Conservation (phyloP, 2,329 filamentous ascomycete genomes). For the Neurospora crassa region DNA sequence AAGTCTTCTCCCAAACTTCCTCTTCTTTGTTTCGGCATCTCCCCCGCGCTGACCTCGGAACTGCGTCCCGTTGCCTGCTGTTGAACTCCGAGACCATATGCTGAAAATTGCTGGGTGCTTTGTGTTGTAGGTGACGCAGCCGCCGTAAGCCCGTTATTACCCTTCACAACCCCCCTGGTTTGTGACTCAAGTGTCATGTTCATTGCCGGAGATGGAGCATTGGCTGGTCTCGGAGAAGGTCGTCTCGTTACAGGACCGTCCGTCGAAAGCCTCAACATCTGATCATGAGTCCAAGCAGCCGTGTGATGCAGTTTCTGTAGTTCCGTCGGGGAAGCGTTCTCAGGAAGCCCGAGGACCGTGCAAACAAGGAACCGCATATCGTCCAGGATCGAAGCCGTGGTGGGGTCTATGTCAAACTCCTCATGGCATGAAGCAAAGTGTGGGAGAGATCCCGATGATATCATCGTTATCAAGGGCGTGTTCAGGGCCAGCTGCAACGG, state of each 20-base stretch:
- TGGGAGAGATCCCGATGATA: slow-evolving; percentile 19
- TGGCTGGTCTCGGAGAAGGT: slow-evolving; percentile 1
- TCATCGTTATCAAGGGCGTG: slow-evolving; percentile 34
- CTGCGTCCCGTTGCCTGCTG: neutral
- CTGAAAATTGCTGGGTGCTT: neutral
- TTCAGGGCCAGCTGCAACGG: slow-evolving; percentile 35
- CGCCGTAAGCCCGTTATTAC: neutral
- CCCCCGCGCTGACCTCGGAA: neutral
- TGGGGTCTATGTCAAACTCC: slow-evolving; percentile 33
- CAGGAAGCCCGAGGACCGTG: slow-evolving; percentile 31
- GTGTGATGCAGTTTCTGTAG: slow-evolving; percentile 29
- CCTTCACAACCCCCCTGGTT: neutral
- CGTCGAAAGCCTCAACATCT: slow-evolving; percentile 23
- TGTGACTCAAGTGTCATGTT: neutral
- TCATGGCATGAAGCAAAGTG: slow-evolving; percentile 33
- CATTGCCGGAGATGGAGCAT: slow-evolving; percentile 2
- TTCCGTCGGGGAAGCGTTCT: slow-evolving; percentile 24
- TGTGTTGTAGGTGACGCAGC: slow-evolving; percentile 2
- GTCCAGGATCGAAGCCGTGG: slow-evolving; percentile 40
- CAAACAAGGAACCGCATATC: slow-evolving; percentile 39
- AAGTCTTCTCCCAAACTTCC: neutral
- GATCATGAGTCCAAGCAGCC: slow-evolving; percentile 30
- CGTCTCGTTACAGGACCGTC: slow-evolving; percentile 4
- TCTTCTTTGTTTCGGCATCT: neutral
- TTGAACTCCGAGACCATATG: slow-evolving; percentile 1